Percentiles rank a stretch among this genome's conserved stretches.
Conservation (phyloP, 108 stramenopile species). For the Cyclotella distinguenda region DNA sequence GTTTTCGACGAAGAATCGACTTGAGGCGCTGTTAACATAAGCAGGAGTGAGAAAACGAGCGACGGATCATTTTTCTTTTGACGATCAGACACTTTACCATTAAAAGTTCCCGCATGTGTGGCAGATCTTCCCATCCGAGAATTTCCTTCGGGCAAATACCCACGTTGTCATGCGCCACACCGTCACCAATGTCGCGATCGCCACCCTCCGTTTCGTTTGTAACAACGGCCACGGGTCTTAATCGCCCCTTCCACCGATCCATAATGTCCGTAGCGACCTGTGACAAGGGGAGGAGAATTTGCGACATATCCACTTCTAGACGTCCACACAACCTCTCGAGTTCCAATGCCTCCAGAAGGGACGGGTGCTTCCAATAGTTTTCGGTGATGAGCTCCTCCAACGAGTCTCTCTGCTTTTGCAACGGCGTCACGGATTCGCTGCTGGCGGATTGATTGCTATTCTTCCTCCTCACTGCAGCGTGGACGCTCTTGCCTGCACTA, state of each 20-base stretch:
- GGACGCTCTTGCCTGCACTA: not conserved
- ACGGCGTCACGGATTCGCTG: not conserved
- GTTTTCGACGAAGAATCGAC: slow-evolving; percentile 64
- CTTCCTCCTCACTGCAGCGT: not conserved
- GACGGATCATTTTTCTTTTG: not conserved
- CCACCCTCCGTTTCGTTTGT: slow-evolving; percentile 35
- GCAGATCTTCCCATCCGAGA: slow-evolving; percentile 45
- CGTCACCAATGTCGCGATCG: slow-evolving; percentile 5
- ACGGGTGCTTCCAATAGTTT: slow-evolving; percentile 61
- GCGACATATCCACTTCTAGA: slow-evolving; percentile 73
- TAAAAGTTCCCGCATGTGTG: slow-evolving; percentile 54
- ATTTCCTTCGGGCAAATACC: slow-evolving; percentile 16
- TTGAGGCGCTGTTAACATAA: slow-evolving; percentile 53
- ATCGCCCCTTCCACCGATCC: slow-evolving; percentile 54
- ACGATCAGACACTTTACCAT: slow-evolving; percentile 49
- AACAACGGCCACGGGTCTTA: slow-evolving; percentile 59
- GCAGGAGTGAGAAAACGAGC: not conserved
- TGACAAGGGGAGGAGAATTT: slow-evolving; percentile 68
- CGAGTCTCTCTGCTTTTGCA: slow-evolving; percentile 29
- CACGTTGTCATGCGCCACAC: slow-evolving; percentile 1
- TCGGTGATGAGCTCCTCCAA: slow-evolving; percentile 42
- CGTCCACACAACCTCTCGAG: slow-evolving; percentile 69
- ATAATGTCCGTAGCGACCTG: slow-evolving; percentile 69
- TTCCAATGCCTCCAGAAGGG: slow-evolving; percentile 68
- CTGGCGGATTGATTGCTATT: slow-evolving; percentile 2